phyloP scores from a whole-genome alignment of 768 basidiomycete species.

The Kwoniella mangroviensis region DNA sequence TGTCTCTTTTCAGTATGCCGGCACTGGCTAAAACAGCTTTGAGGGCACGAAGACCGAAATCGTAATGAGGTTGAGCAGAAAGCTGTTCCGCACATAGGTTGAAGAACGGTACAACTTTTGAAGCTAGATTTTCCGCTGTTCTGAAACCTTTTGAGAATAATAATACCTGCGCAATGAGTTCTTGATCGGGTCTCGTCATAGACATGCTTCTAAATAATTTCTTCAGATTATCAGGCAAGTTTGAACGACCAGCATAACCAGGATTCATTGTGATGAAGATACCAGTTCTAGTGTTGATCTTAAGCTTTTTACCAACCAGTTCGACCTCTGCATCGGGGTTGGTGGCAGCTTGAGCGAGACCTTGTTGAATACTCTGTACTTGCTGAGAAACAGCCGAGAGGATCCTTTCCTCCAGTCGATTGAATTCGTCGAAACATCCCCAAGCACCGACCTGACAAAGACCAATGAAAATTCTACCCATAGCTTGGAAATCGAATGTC shows the following conservation, averaged over 20 bases:
- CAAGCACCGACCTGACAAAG: constrained; percentile 99
- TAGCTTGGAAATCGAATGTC: constrained; percentile 99
- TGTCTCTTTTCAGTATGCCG: constrained; percentile 88
- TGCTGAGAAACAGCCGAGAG: constrained; percentile 98
- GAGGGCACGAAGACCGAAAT: constrained; percentile 95
- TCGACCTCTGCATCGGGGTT: constrained; percentile 91
- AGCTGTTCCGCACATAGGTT: constrained; percentile 97
- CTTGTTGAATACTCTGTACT: constrained; percentile 97
- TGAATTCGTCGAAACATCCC: constrained; percentile 70
- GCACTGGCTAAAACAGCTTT: constrained; percentile 96
- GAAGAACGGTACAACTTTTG: constrained; percentile 99
- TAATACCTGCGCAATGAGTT: constrained; percentile 99
- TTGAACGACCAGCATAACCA: constrained; percentile 95
- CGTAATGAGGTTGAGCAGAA: constrained; percentile 96
- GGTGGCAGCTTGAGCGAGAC: constrained; percentile 77
- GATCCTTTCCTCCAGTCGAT: constrained; percentile 96
- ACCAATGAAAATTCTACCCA: constrained; percentile 99
- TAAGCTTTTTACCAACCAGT: constrained; percentile 89
- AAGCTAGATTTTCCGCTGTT: constrained; percentile 94
- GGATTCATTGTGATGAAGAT: constrained; percentile 99
- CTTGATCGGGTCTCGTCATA: constrained; percentile 97
- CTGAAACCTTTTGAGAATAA: constrained; percentile 99
- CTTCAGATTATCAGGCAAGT: constrained; percentile 62
- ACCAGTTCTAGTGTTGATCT: constrained; percentile 94
- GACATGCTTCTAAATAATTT: constrained; percentile 96